Evolutionary conservation across 1,139 yeast genomes (phyloP).

Genomic region (Chernovozyma aurita): DNA sequence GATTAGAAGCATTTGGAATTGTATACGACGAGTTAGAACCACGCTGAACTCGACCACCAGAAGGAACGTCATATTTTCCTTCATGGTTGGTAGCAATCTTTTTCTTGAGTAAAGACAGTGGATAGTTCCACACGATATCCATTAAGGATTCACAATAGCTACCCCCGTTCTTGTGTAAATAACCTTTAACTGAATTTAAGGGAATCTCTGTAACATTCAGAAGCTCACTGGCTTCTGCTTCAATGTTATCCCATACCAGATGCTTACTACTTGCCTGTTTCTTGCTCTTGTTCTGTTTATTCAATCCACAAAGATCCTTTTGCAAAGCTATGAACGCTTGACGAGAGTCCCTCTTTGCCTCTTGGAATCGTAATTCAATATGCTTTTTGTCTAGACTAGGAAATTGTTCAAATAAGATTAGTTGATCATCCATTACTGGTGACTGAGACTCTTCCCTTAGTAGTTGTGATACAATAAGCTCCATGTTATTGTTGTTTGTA

Average conservation of each 20-base stretch:
- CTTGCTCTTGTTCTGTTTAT: background rate
- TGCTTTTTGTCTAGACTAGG: background rate
- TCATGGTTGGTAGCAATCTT: background rate
- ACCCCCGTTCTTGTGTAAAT: background rate
- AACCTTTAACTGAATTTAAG: background rate
- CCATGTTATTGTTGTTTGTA: constrained; percentile 4
- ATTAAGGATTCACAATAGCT: background rate
- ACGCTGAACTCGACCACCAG: constrained; percentile 23
- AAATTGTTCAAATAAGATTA: background rate
- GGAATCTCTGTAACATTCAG: background rate
- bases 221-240: background rate
- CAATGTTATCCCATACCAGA: constrained; percentile 1
- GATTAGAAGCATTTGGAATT: background rate
- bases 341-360: background rate
- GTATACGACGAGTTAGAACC: background rate
- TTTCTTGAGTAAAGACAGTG: background rate
- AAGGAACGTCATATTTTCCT: constrained; percentile 3
- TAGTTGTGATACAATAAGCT: background rate
- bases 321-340: background rate
- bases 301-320: background rate
- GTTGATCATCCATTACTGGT: background rate
- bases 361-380: background rate
- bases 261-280: background rate
- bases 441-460: background rate
- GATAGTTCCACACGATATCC: background rate